Evolutionary conservation across 257 asterid genomes (phyloP).

Genomic region (Forsythia viridissima): DNA sequence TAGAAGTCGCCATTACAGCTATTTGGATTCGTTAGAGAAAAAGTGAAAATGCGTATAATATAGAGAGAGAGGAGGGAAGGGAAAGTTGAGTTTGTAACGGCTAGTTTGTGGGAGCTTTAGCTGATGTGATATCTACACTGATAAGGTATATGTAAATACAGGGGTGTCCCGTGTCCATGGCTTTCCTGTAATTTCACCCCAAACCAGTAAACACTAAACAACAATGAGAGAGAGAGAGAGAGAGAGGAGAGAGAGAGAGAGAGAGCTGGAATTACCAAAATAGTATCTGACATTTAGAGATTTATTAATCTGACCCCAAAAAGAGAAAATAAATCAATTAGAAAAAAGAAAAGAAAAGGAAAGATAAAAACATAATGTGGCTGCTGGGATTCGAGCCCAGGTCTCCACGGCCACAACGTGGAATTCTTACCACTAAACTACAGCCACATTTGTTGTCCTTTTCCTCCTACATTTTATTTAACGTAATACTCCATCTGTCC

Average conservation of each 20-base stretch:
- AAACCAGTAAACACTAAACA: too few relatives aligned
- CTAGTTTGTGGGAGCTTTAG: constrained; percentile 40
- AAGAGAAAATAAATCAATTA: background rate
- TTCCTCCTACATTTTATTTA: background rate
- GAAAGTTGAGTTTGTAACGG: constrained; percentile 59
- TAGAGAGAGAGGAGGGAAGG: background rate
- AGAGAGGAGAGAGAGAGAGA: too few relatives aligned
- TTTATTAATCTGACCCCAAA: too few relatives aligned
- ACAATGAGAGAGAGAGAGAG: too few relatives aligned
- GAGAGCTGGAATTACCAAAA: too few relatives aligned
- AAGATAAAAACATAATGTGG: constrained; percentile 43
- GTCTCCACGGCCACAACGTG: constrained; percentile 99
- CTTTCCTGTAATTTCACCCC: too few relatives aligned
- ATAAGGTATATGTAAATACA: too few relatives aligned
- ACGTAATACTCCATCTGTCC: too few relatives aligned
- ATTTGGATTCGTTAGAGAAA: constrained; percentile 54
- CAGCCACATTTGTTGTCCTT: constrained; percentile 51
- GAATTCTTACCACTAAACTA: constrained; percentile 99
- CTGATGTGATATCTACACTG: too few relatives aligned
- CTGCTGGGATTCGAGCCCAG: constrained; percentile 99
- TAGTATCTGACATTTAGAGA: too few relatives aligned
- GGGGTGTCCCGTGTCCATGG: too few relatives aligned
- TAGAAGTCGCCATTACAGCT: constrained; percentile 59
- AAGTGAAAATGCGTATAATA: background rate
- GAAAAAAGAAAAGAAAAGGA: background rate